Conservation (phyloP, 2,329 filamentous ascomycete species). For the Fusarium devonianum region DNA sequence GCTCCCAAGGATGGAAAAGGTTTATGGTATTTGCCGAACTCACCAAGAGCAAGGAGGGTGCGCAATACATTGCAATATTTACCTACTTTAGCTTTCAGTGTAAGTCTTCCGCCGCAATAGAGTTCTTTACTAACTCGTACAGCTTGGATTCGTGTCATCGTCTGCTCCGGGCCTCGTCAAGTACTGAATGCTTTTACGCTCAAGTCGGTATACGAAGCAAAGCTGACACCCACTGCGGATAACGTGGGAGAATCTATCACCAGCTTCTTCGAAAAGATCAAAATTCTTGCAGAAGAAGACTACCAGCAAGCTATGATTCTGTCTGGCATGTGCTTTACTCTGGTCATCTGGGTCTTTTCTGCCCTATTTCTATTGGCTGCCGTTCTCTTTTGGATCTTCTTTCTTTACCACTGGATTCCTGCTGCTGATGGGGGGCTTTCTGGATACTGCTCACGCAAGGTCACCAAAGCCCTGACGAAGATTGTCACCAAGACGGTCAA, state of each 20-base stretch:
- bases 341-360: slow-evolving; percentile 87
- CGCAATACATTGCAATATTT: slow-evolving; percentile 89
- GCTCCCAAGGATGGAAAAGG: slow-evolving; percentile 79
- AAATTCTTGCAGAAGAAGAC: slow-evolving; percentile 74
- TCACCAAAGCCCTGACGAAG: slow-evolving; percentile 82
- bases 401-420: slow-evolving; percentile 92
- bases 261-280: slow-evolving; percentile 85
- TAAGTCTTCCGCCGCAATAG: slow-evolving; percentile 45
- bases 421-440: slow-evolving; percentile 79
- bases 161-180: slow-evolving; percentile 92
- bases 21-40: slow-evolving; percentile 93
- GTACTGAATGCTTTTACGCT: slow-evolving; percentile 90
- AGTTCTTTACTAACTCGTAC: slow-evolving; percentile 23
- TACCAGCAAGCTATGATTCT: slow-evolving; percentile 83
- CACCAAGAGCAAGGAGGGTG: slow-evolving; percentile 89
- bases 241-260: slow-evolving; percentile 69
- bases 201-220: slow-evolving; percentile 79
- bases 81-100: slow-evolving; percentile 81
- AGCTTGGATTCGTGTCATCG: slow-evolving; percentile 87
- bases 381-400: slow-evolving; percentile 81
- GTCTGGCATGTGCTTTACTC: slow-evolving; percentile 89
- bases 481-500: slow-evolving; percentile 90
- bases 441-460: slow-evolving; percentile 89
- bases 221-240: slow-evolving; percentile 65
- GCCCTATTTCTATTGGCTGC: slow-evolving; percentile 78